Conservation (phyloP, 2,329 filamentous ascomycete species). For the Amphichorda felina region DNA sequence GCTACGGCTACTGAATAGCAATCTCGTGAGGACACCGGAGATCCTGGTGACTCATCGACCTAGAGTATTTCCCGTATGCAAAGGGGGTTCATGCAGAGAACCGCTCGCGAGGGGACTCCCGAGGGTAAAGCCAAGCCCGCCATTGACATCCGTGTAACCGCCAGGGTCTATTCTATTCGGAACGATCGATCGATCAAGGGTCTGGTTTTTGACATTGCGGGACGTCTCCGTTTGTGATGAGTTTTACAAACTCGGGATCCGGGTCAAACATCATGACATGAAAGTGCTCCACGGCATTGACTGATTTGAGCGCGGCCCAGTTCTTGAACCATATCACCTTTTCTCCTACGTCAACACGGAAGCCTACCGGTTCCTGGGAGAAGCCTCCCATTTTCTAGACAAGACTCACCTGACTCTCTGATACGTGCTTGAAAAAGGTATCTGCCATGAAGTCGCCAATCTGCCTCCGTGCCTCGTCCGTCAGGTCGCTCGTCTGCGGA, state of each 20-base stretch:
- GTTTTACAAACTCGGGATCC: constrained; percentile 53
- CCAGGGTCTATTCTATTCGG: too few relatives aligned
- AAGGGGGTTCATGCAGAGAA: too few relatives aligned
- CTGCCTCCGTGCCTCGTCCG: constrained; percentile 44
- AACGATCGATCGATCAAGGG: too few relatives aligned
- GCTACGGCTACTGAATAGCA: neutral
- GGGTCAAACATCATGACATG: constrained; percentile 84
- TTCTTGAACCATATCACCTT: constrained; percentile 51
- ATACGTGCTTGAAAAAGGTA: constrained; percentile 48
- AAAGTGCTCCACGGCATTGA: constrained; percentile 84
- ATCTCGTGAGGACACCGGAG: too few relatives aligned
- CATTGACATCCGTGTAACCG: too few relatives aligned
- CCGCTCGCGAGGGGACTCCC: too few relatives aligned
- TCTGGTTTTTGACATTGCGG: constrained; percentile 32
- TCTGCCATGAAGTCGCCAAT: constrained; percentile 61
- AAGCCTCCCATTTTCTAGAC: constrained; percentile 8
- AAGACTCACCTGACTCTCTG: constrained; percentile 37
- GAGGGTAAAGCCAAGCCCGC: too few relatives aligned
- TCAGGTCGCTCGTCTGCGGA: constrained; percentile 42
- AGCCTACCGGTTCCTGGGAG: neutral
- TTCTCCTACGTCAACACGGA: constrained; percentile 5
- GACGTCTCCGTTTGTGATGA: constrained; percentile 64
- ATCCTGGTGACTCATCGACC: too few relatives aligned
- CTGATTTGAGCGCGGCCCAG: constrained; percentile 73
- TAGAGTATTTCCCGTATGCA: too few relatives aligned